These are phyloP conservation scores for Hypericum perforatum DNA, from an alignment of 345 rosid species.

Conservation along the genomic window DNA sequence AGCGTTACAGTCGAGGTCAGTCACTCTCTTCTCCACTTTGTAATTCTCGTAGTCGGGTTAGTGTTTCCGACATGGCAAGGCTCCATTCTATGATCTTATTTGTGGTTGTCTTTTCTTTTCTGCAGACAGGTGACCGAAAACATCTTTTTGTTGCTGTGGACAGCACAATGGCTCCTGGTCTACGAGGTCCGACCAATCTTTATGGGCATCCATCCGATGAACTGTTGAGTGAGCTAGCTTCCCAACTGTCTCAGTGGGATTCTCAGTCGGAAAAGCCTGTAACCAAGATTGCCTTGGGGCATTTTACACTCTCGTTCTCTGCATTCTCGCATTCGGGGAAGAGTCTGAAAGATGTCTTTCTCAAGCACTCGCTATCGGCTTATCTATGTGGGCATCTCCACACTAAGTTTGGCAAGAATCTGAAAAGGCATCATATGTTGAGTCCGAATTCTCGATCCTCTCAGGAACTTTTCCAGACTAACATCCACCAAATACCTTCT, in stretches of 20 bases:
- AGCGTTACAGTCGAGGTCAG: conserved; percentile 69
- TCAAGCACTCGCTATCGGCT: conserved; percentile 77
- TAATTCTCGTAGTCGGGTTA: conserved; percentile 11
- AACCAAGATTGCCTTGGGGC: conserved; percentile 83
- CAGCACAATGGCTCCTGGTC: conserved; percentile 62
- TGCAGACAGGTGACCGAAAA: conserved; percentile 49
- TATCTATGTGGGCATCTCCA: conserved; percentile 93
- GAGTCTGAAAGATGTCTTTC: conserved; percentile 65
- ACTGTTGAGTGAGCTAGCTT: conserved; percentile 48
- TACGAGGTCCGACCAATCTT: conserved; percentile 93
- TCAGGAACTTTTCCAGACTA: conserved; percentile 54
- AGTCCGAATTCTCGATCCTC: conserved; percentile 25
- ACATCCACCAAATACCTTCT: conserved; percentile 42
- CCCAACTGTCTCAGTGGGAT: conserved; percentile 71
- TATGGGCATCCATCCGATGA: conserved; percentile 90
- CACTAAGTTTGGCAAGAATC: conserved; percentile 68
- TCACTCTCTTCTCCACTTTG: conserved; percentile 7
- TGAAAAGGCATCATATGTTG: conserved; percentile 65
- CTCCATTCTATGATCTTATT: conserved; percentile 5
- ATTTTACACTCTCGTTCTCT: conserved; percentile 83
- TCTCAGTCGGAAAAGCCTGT: conserved; percentile 40
- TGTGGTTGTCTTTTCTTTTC: conserved; percentile 13
- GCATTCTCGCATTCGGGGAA: conserved; percentile 47
- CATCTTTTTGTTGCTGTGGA: conserved; percentile 86
- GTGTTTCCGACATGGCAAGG: conserved; percentile 3